phyloP scores from a whole-genome alignment of 768 basidiomycete species.

The Baorangia bicolor region DNA sequence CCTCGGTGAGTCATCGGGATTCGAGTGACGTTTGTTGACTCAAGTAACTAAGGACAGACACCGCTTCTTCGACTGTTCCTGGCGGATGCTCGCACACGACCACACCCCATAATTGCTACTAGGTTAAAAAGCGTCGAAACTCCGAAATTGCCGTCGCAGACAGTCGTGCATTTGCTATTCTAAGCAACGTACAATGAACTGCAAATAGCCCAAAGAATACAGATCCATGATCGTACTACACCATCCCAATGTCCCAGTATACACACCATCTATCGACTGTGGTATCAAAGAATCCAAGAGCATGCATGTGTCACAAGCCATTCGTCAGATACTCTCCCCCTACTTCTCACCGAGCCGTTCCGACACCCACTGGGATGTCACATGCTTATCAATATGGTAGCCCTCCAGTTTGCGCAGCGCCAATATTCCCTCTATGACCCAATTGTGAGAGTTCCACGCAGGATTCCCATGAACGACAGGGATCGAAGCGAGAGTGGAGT shows the following conservation, averaged over 20 bases:
- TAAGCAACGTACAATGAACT: slow-evolving; percentile 16
- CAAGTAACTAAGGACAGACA: background rate
- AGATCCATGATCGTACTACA: slow-evolving; percentile 18
- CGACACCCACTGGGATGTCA: slow-evolving; percentile 29
- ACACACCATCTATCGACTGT: slow-evolving; percentile 16
- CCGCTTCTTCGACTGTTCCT: slow-evolving; percentile 8
- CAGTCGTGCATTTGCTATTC: slow-evolving; percentile 5
- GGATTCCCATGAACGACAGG: slow-evolving; percentile 28
- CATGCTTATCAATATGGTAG: slow-evolving; percentile 30
- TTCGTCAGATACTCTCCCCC: background rate
- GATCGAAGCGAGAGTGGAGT: slow-evolving; percentile 27
- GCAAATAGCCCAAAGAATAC: slow-evolving; percentile 22
- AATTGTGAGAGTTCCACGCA: slow-evolving; percentile 29
- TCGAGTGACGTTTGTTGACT: slow-evolving; percentile 13
- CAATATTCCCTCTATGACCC: slow-evolving; percentile 33
- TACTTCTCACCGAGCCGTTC: slow-evolving; percentile 30
- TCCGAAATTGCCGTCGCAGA: slow-evolving; percentile 15
- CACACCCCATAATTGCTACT: slow-evolving; percentile 18
- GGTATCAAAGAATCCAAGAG: slow-evolving; percentile 24
- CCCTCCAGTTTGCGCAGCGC: slow-evolving; percentile 30
- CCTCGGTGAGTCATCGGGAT: slow-evolving; percentile 19
- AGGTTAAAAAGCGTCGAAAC: slow-evolving; percentile 16
- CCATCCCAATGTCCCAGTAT: slow-evolving; percentile 21
- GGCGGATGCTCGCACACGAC: background rate
- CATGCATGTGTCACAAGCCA: slow-evolving; percentile 6